Conservation (phyloP, 768 basidiomycete genomes). For the Termitomyces sp. region DNA sequence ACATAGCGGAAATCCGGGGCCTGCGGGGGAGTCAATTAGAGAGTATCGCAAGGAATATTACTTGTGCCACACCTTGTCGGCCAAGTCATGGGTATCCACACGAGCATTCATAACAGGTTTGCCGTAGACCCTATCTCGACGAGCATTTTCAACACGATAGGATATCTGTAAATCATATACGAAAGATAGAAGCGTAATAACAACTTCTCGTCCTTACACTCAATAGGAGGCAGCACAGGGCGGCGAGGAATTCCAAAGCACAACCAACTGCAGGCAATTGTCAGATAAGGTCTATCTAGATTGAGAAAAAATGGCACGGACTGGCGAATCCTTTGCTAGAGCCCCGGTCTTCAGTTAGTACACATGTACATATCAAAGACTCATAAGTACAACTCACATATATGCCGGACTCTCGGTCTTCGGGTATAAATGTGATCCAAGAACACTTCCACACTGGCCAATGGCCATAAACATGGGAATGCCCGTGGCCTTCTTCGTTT, state of each 20-base stretch:
- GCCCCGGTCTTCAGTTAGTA: background rate
- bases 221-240: slow-evolving; percentile 44
- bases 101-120: slow-evolving; percentile 37
- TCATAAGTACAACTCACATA: slow-evolving; percentile 35
- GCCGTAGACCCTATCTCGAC: slow-evolving; percentile 49
- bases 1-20: slow-evolving; percentile 60
- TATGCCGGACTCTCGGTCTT: slow-evolving; percentile 58
- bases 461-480: slow-evolving; percentile 79
- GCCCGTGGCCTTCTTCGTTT: slow-evolving; percentile 71
- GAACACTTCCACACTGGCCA: slow-evolving; percentile 69
- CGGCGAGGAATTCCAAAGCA: slow-evolving; percentile 52
- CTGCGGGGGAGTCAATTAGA: slow-evolving; percentile 24
- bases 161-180: slow-evolving; percentile 38
- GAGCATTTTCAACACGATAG: slow-evolving; percentile 57
- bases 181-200: background rate
- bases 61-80: slow-evolving; percentile 48
- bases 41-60: background rate
- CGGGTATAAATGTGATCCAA: slow-evolving; percentile 75
- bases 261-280: slow-evolving; percentile 32
- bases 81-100: slow-evolving; percentile 60
- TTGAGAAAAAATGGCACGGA: slow-evolving; percentile 18
- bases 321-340: slow-evolving; percentile 56
- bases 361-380: background rate
- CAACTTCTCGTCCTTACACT: slow-evolving; percentile 28
- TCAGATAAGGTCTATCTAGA: slow-evolving; percentile 1